These are phyloP conservation scores for Leptographium procerum DNA, from an alignment of 2,329 filamentous ascomycete genomes.

Conservation along the genomic window DNA sequence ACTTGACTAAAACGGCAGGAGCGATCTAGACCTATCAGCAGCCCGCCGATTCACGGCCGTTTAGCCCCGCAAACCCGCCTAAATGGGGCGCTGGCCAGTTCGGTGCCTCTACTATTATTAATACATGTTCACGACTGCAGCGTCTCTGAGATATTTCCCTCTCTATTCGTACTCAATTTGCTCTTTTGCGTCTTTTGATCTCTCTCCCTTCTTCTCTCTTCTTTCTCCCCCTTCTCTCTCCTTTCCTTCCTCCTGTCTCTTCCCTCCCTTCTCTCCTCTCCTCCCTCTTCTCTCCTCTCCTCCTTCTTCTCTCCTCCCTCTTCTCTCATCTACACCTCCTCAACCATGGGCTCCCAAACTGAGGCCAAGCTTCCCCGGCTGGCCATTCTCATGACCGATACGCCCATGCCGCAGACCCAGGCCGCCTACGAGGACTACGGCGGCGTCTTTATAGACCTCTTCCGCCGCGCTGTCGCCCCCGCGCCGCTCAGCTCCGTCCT, in stretches of 20 bases:
- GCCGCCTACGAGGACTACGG: slow-evolving; percentile 62
- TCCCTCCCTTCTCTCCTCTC: not conserved
- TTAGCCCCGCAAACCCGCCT: not conserved
- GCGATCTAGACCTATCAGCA: not conserved
- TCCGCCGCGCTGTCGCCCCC: slow-evolving; percentile 40
- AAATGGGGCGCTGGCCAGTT: not conserved
- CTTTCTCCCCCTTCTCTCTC: not conserved
- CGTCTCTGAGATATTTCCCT: no score
- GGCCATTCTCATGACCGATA: slow-evolving; percentile 82
- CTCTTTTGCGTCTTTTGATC: not conserved
- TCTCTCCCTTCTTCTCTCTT: no score
- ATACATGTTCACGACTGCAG: no score
- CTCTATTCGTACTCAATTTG: not conserved
- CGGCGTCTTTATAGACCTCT: slow-evolving; percentile 53
- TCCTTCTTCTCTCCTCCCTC: not conserved
- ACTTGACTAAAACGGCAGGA: not conserved
- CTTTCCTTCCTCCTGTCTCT: not conserved
- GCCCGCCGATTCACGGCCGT: not conserved
- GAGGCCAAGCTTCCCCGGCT: slow-evolving; percentile 50
- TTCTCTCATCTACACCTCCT: no score
- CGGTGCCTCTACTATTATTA: not conserved
- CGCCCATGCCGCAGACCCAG: slow-evolving; percentile 52
- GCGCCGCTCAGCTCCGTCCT: slow-evolving; percentile 33
- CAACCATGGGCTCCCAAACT: not conserved
- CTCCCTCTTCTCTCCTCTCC: no score